Percentiles rank a stretch among this genome's conserved stretches.
These are phyloP conservation scores for Peniophora sp. DNA, from an alignment of 1,284 basidiomycete genomes.

Conservation along the genomic window DNA sequence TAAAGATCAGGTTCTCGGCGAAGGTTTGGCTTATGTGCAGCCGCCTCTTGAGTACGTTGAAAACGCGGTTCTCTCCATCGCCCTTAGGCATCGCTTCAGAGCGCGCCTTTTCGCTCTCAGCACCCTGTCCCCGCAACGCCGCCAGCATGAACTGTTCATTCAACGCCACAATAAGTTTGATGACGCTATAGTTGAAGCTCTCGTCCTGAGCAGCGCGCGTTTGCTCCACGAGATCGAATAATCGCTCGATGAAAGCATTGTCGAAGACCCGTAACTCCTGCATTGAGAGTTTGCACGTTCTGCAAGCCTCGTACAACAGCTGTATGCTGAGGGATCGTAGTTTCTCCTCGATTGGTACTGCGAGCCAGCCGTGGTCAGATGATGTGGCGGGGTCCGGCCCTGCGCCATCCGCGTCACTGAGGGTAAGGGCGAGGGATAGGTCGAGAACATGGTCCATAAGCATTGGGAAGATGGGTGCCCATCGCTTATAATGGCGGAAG, in stretches of 20 bases:
- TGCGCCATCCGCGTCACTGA: conserved; percentile 30
- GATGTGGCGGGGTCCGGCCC: conserved; percentile 19
- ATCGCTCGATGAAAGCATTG: conserved; percentile 79
- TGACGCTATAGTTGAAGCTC: conserved; percentile 87
- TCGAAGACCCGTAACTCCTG: conserved; percentile 80
- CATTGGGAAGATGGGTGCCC: conserved; percentile 74
- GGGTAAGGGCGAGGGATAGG: conserved; percentile 59
- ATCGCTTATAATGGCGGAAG: conserved; percentile 73
- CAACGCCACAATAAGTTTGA: conserved; percentile 88
- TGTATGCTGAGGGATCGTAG: conserved; percentile 65
- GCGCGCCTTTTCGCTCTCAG: conserved; percentile 6
- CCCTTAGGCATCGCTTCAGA: conserved; percentile 15
- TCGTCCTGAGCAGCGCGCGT: conserved; percentile 88
- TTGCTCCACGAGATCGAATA: conserved; percentile 92
- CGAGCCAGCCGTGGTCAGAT: conserved; percentile 30
- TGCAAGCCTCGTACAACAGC: conserved; percentile 85
- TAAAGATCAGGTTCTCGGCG: conserved; percentile 98
- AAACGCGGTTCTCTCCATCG: conserved; percentile 65
- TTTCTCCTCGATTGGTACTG: conserved; percentile 74
- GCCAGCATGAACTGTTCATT: conserved; percentile 99
- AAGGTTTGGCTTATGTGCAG: conserved; percentile 87
- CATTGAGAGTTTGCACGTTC: conserved; percentile 75
- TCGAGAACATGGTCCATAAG: conserved; percentile 75
- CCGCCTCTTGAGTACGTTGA: conserved; percentile 78
- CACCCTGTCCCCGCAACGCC: conserved; percentile 25